These are phyloP conservation scores for Paraphoma chrysanthemicola DNA, from an alignment of 2,329 filamentous ascomycete species.

Conservation along the genomic window DNA sequence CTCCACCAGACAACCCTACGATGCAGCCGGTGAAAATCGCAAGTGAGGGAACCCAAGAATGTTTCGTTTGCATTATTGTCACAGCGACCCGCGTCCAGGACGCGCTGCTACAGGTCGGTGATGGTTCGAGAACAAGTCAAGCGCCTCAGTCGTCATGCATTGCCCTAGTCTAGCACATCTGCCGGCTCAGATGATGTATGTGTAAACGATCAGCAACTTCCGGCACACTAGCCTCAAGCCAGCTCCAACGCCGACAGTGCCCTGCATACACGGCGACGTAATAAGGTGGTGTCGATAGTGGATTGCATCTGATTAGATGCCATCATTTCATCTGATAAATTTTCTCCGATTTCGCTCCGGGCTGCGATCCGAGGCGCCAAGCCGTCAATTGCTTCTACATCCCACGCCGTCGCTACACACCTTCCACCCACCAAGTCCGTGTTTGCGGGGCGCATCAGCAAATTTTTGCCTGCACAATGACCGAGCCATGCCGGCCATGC, in stretches of 20 bases:
- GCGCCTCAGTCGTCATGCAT: constrained; percentile 34
- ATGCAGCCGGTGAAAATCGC: no score
- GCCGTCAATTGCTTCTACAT: constrained; percentile 17
- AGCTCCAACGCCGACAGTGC: constrained; percentile 26
- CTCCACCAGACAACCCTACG: no score
- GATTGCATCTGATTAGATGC: constrained; percentile 33
- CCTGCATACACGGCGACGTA: constrained; percentile 22
- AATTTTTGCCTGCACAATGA: constrained; percentile 39
- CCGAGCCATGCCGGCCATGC: constrained; percentile 12
- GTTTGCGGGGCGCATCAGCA: constrained; percentile 32
- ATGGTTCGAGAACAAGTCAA: constrained; percentile 5
- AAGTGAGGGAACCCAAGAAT: no score
- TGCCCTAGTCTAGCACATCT: not conserved
- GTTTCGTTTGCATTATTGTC: no score
- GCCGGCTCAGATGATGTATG: constrained; percentile 17
- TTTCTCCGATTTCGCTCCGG: constrained; percentile 21
- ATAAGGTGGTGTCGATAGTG: constrained; percentile 4
- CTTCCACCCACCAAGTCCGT: constrained; percentile 6
- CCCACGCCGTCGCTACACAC: constrained; percentile 21
- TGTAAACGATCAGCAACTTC: constrained; percentile 20
- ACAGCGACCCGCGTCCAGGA: not conserved
- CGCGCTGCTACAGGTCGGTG: not conserved
- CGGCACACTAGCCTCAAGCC: constrained; percentile 24
- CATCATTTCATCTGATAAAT: constrained; percentile 20
- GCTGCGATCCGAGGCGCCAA: constrained; percentile 17